A percentile compares a stretch with the other conserved stretches of the same genome.
These are phyloP conservation scores for Trypanosoma theileri DNA, from an alignment of 208 protist species.

Conservation along the genomic window DNA sequence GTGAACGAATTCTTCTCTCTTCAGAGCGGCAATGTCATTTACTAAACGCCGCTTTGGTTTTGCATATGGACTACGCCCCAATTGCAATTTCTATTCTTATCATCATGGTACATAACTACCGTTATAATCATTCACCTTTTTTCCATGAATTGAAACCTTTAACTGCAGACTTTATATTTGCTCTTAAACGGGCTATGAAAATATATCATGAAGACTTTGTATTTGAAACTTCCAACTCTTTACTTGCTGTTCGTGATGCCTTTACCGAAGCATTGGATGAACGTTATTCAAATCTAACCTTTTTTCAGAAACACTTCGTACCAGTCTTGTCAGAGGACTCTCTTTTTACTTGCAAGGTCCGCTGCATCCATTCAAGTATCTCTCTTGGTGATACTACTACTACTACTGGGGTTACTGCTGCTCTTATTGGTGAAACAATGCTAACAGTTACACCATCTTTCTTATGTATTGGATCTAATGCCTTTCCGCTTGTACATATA, in stretches of 20 bases:
- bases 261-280: background rate
- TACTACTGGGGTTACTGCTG: background rate
- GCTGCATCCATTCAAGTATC: too few relatives aligned
- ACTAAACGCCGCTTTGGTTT: constrained; percentile 3
- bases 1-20: background rate
- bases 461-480: background rate
- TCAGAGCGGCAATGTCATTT: background rate
- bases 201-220: constrained; percentile 6
- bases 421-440: background rate
- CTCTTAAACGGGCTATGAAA: background rate
- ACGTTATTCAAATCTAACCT: background rate
- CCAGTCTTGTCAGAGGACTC: background rate
- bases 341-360: background rate
- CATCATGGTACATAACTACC: constrained; percentile 3
- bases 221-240: background rate
- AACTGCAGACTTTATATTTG: background rate
- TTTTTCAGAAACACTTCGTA: background rate
- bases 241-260: background rate
- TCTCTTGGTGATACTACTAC: background rate
- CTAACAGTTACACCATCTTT: background rate
- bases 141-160: background rate
- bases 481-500: background rate
- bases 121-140: background rate
- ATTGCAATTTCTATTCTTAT: background rate
- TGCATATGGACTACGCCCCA: constrained; percentile 4